A percentile compares a stretch with the other conserved stretches of the same genome.
phyloP scores from a whole-genome alignment of 768 basidiomycete species.

The Pleurotus platypus region DNA sequence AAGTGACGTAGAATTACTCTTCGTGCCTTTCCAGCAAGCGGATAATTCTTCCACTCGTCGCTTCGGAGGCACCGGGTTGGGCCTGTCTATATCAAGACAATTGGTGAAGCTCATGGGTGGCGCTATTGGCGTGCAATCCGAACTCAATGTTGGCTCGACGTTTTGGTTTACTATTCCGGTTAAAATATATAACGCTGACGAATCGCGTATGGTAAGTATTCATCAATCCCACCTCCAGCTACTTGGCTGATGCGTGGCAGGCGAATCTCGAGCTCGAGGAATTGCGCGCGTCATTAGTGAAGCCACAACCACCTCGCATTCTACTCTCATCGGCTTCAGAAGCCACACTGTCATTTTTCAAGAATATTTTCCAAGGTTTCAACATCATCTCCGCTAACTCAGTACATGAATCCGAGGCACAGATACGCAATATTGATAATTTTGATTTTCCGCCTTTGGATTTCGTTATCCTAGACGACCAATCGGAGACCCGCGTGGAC shows the following conservation, averaged over 20 bases:
- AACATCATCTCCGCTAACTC: slow-evolving; percentile 38
- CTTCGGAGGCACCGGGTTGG: slow-evolving; percentile 77
- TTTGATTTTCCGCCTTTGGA: slow-evolving; percentile 37
- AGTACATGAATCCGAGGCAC: slow-evolving; percentile 41
- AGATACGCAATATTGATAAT: slow-evolving; percentile 30
- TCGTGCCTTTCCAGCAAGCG: slow-evolving; percentile 75
- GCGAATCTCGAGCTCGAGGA: slow-evolving; percentile 41
- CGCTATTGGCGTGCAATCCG: slow-evolving; percentile 65
- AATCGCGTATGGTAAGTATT: slow-evolving; percentile 48
- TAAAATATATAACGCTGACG: slow-evolving; percentile 50
- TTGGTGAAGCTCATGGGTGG: slow-evolving; percentile 77
- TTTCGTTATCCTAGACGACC: slow-evolving; percentile 67
- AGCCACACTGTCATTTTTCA: slow-evolving; percentile 53
- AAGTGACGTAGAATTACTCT: slow-evolving; percentile 63
- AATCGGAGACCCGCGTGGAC: slow-evolving; percentile 55
- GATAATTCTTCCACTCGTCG: slow-evolving; percentile 76
- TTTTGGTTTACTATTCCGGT: slow-evolving; percentile 78
- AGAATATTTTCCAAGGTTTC: slow-evolving; percentile 56
- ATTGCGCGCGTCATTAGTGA: slow-evolving; percentile 43
- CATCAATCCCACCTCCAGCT: not conserved
- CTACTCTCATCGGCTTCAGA: slow-evolving; percentile 58
- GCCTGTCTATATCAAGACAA: slow-evolving; percentile 70
- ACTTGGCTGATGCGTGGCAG: slow-evolving; percentile 24
- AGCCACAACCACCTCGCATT: slow-evolving; percentile 42
- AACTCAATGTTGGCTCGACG: slow-evolving; percentile 57